Percentiles rank a stretch among this genome's conserved stretches.
phyloP scores from a whole-genome alignment of 2,329 filamentous ascomycete genomes.

The Periconia macrospinosa region DNA sequence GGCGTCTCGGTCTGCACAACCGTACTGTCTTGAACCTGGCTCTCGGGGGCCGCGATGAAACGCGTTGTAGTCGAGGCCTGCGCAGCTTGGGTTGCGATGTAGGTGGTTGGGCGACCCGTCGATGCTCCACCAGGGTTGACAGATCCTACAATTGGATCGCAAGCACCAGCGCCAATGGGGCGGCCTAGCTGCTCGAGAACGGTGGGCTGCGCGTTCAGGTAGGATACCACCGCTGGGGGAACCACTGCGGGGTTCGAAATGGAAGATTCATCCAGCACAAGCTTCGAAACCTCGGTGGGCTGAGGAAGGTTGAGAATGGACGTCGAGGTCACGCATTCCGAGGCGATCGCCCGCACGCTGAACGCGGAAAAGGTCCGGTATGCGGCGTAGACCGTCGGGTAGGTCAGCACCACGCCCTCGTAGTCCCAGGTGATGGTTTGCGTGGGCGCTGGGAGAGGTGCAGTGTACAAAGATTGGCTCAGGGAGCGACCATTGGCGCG shows the following conservation, averaged over 20 bases:
- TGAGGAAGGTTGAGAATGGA: constrained; percentile 22
- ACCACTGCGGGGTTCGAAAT: constrained; percentile 28
- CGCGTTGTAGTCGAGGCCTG: constrained; percentile 4
- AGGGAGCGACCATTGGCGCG: constrained; percentile 7
- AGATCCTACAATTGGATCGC: constrained; percentile 32
- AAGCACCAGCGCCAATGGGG: constrained; percentile 30
- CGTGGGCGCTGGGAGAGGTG: constrained; percentile 12
- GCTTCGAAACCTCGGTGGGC: constrained; percentile 27
- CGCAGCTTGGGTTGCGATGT: constrained; percentile 4
- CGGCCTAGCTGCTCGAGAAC: constrained; percentile 32
- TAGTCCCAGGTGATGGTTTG: constrained; percentile 30
- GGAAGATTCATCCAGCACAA: constrained; percentile 21
- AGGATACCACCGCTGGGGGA: constrained; percentile 28
- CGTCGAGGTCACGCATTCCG: constrained; percentile 22
- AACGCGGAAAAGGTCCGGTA: constrained; percentile 35
- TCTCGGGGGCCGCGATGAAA: constrained; percentile 2
- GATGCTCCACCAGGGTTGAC: constrained; percentile 4
- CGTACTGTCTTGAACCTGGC: background rate
- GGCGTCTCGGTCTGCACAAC: constrained; percentile 1
- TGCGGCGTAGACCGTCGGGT: constrained; percentile 33
- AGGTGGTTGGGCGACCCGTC: constrained; percentile 11
- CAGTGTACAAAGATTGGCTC: constrained; percentile 17
- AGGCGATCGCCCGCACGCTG: constrained; percentile 20
- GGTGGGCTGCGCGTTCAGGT: constrained; percentile 33
- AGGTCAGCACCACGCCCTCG: constrained; percentile 29